These are phyloP conservation scores for Pestalotiopsis sp. DNA, from an alignment of 2,329 filamentous ascomycete genomes.

Conservation along the genomic window DNA sequence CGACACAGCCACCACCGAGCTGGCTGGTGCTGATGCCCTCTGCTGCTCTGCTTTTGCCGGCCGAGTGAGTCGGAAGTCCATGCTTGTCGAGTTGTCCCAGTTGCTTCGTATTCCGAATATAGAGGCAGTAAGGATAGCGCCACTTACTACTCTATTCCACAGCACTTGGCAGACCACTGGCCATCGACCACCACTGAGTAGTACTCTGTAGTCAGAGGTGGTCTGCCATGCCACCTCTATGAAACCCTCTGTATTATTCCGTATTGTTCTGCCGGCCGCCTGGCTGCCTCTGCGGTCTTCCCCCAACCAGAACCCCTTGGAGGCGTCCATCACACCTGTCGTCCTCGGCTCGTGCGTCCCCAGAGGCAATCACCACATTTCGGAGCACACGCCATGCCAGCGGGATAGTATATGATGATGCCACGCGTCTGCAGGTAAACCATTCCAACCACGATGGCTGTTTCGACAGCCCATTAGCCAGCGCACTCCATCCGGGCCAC, in stretches of 20 bases:
- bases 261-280: background rate
- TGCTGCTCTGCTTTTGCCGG: background rate
- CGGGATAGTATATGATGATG: background rate
- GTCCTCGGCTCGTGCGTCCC: background rate
- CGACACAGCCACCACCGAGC: background rate
- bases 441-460: background rate
- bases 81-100: background rate
- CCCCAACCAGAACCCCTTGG: background rate
- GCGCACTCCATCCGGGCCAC: background rate
- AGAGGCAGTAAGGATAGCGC: too few species aligned
- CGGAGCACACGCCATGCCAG: background rate
- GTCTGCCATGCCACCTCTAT: background rate
- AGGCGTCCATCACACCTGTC: background rate
- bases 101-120: background rate
- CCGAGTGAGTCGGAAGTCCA: background rate
- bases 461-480: background rate
- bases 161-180: background rate
- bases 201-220: background rate
- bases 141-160: background rate
- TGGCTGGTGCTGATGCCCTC: background rate
- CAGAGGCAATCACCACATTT: background rate
- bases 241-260: background rate
- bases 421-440: conserved; percentile 1
- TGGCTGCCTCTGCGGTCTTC: background rate
- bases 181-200: background rate